Evolutionary conservation across 805 yeast genomes (phyloP).

Genomic region (Komagataella ulmi): DNA sequence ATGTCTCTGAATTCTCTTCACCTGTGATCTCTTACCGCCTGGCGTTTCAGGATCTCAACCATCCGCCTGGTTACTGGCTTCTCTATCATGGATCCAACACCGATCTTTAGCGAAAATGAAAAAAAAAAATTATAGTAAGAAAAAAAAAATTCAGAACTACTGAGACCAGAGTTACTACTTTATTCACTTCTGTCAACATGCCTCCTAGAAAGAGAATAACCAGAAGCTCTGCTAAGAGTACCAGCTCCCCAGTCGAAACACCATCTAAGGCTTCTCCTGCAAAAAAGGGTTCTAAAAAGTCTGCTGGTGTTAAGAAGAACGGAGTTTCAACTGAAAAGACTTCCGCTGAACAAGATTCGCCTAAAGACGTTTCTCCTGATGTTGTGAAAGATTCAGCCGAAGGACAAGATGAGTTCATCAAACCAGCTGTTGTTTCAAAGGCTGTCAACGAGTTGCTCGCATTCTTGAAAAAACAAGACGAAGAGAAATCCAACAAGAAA

Average conservation of each 20-base stretch:
- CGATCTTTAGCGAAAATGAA: background rate
- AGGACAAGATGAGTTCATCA: conserved; percentile 3
- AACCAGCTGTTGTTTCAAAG: conserved; percentile 19
- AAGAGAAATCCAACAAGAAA: conserved; percentile 18
- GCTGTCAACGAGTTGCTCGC: conserved; percentile 59
- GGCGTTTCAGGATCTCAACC: background rate
- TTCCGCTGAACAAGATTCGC: conserved; percentile 3
- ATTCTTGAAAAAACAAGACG: conserved; percentile 26
- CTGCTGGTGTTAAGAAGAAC: conserved; percentile 6
- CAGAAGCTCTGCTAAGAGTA: conserved; percentile 4
- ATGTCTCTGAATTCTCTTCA: too few relatives aligned
- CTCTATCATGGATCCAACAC: background rate
- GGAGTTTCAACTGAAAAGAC: conserved; percentile 1
- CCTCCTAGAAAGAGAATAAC: conserved; percentile 10
- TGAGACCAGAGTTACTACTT: background rate
- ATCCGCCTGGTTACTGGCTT: background rate
- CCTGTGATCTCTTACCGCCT: background rate
- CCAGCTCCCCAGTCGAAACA: background rate
- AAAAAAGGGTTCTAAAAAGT: conserved; percentile 8
- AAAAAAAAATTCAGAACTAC: background rate
- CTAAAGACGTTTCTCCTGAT: conserved; percentile 1
- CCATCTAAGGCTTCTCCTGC: conserved; percentile 5
- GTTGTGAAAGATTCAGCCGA: background rate
- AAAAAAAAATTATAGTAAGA: background rate
- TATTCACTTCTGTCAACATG: conserved; percentile 3